Evolutionary conservation across 148 eudicot species (phyloP).

Genomic region (Rhododendron mucronatum): DNA sequence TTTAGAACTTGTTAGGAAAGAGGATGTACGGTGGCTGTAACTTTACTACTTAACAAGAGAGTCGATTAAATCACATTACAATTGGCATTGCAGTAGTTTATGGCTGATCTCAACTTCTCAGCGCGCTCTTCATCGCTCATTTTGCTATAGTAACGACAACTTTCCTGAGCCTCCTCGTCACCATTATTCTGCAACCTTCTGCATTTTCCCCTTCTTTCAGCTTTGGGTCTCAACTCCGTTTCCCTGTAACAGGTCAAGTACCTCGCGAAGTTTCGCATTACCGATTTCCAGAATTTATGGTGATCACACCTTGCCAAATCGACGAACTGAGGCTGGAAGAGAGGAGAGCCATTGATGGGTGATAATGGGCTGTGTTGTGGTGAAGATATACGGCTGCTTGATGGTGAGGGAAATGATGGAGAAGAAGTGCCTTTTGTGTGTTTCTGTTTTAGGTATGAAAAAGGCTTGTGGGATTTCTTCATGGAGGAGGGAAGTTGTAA

Average conservation of each 20-base stretch:
- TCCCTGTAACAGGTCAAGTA: constrained; percentile 18
- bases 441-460: not conserved
- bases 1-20: too few species aligned
- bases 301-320: constrained; percentile 20
- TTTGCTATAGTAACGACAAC: constrained; percentile 9
- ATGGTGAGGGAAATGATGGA: not conserved
- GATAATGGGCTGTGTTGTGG: not conserved
- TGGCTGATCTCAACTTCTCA: constrained; percentile 23
- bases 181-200: not conserved
- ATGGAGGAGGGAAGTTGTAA: not conserved
- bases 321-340: not conserved
- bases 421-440: not conserved
- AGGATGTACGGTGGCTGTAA: too few species aligned
- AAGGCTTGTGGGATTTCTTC: constrained; percentile 3
- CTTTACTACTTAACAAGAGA: not conserved
- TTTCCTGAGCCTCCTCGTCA: not conserved
- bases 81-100: constrained; percentile 20
- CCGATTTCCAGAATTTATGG: constrained; percentile 11
- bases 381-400: not conserved
- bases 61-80: not conserved
- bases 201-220: not conserved
- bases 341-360: not conserved
- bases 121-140: constrained; percentile 23
- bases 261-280: not conserved
- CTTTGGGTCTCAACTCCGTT: not conserved